Evolutionary conservation across 1,284 basidiomycete species (phyloP), one percentile per base, ranked within the genome.

Genomic region (Cutaneotrichosporon cyanovorans): DNA sequence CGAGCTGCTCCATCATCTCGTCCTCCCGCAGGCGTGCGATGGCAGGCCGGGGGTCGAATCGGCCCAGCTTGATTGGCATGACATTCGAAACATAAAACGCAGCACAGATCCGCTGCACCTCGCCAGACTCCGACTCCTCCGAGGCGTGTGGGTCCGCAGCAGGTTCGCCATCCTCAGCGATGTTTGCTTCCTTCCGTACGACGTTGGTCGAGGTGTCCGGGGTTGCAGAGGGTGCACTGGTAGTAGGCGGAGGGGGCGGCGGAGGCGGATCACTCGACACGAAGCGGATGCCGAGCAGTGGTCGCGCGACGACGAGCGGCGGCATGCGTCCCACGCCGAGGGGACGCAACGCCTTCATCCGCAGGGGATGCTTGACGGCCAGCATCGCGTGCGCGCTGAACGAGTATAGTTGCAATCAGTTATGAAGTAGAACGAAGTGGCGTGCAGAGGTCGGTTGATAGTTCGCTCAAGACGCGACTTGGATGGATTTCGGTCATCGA

Each of bases 81-180:
- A 73, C 68, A 49, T 69, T 67, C 33, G 67, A 68, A 34, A 73
- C 68, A 58, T 66, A 73, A 51, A 73, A 63, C n/a, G 65, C 66
- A n/a, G 57, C 58, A 36, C 59, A 58, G 28, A 50, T 45, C 30
- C 65, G 58, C 22, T 59, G 46, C 36, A 48, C 50, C 21, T 59
- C 46, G 21, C 46, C 28, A 4, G 23, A 22, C n/a, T 38, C 37
- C 23, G 21, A 28, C 18, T 38, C 31, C 5, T 31, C 37, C 30
- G 30, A 40, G 12, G 11, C 30, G n/a, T 40, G 39, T 3, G 45
- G 43, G 40, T 48, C 41, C 4, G 35, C 19, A 14, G 36, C 22
- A 6, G n/a, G 4, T 9, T 41, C 20, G 6, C 23, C 25, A 33
- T 28, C 28, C 14, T 28, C 19, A 12, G 37, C 33, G 2, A 22